phyloP scores from a whole-genome alignment of 495 filamentous ascomycete genomes.

The Clavariopsis aquatica region DNA sequence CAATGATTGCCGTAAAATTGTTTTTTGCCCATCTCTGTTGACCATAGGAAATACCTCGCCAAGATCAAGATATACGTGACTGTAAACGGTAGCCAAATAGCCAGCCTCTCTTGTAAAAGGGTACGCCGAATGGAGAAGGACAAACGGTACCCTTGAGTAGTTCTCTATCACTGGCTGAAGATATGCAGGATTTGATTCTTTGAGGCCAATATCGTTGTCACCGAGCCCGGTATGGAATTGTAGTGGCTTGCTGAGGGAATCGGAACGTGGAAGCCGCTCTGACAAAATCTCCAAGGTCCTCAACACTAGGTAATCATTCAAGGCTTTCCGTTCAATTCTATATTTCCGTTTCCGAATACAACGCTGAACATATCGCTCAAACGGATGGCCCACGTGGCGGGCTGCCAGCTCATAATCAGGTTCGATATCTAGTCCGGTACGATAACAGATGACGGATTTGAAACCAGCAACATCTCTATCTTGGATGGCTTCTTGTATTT shows the following conservation, averaged over 20 bases:
- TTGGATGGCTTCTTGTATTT: slow-evolving; percentile 55
- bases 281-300: slow-evolving; percentile 49
- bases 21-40: slow-evolving; percentile 76
- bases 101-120: slow-evolving; percentile 81
- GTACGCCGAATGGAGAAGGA: slow-evolving; percentile 82
- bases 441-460: slow-evolving; percentile 83
- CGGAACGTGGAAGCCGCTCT: slow-evolving; percentile 37
- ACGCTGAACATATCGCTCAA: slow-evolving; percentile 38
- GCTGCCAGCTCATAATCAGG: slow-evolving; percentile 37
- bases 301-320: slow-evolving; percentile 69
- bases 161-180: slow-evolving; percentile 71
- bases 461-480: slow-evolving; percentile 77
- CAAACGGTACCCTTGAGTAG: slow-evolving; percentile 69
- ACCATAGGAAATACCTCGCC: slow-evolving; percentile 84
- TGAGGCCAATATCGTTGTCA: slow-evolving; percentile 75
- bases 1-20: slow-evolving; percentile 69
- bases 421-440: slow-evolving; percentile 67
- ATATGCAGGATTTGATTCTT: slow-evolving; percentile 72
- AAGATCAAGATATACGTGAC: slow-evolving; percentile 83
- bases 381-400: slow-evolving; percentile 32
- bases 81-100: slow-evolving; percentile 77
- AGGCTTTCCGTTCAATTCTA: slow-evolving; percentile 61
- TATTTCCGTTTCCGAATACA: slow-evolving; percentile 44
- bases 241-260: slow-evolving; percentile 61
- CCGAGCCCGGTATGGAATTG: slow-evolving; percentile 89